Conservation (phyloP, 495 filamentous ascomycete species). For the Penicillium roqueforti region DNA sequence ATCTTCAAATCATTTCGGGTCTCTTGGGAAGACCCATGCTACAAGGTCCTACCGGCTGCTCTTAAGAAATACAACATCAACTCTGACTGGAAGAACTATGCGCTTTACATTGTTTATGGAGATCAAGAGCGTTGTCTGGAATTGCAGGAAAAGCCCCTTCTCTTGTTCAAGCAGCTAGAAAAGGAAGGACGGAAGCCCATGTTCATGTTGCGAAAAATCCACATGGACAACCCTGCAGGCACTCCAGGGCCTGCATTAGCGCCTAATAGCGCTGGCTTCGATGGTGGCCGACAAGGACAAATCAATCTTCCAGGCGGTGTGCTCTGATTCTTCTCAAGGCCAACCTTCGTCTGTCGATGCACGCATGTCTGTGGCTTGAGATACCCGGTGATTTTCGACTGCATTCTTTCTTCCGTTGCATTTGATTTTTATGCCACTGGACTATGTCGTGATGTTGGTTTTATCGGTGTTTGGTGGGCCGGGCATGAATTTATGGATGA, state of each 20-base stretch:
- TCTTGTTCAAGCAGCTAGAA: constrained; percentile 95
- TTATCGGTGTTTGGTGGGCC: constrained; percentile 1
- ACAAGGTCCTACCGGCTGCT: constrained; percentile 93
- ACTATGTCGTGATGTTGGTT: not conserved
- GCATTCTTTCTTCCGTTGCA: constrained; percentile 23
- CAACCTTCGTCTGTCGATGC: constrained; percentile 2
- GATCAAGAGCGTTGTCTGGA: constrained; percentile 94
- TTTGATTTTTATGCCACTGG: constrained; percentile 6
- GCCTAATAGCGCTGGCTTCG: constrained; percentile 43
- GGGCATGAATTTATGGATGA: constrained; percentile 6
- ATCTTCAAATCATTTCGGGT: constrained; percentile 99
- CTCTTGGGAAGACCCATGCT: constrained; percentile 94
- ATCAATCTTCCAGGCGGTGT: constrained; percentile 46
- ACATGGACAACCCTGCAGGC: constrained; percentile 27
- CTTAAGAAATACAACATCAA: constrained; percentile 98
- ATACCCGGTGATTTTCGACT: constrained; percentile 25
- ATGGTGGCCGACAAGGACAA: constrained; percentile 34
- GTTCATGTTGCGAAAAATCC: constrained; percentile 86
- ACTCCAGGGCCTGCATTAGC: constrained; percentile 24
- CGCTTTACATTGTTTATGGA: constrained; percentile 94
- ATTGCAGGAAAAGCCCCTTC: constrained; percentile 85
- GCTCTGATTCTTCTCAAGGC: constrained; percentile 27
- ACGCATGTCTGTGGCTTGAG: constrained; percentile 27
- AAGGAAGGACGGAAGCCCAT: constrained; percentile 96
- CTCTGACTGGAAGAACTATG: constrained; percentile 93